Base-by-base conservation (phyloP, 495 filamentous ascomycete genomes). In the Xylaria bambusicola region DNA sequence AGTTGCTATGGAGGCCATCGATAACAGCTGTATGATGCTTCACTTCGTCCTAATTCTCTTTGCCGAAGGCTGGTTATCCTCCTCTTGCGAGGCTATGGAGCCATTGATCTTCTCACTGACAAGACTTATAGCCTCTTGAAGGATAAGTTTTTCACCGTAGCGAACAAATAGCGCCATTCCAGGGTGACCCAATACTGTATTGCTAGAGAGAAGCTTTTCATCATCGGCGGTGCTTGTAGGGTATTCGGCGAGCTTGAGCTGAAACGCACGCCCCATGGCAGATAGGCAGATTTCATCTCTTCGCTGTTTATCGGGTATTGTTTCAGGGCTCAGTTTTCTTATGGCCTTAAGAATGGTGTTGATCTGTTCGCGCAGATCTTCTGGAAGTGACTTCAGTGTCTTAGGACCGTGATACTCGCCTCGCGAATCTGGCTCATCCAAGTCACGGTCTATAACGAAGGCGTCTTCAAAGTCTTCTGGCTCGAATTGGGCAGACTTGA, bases 121-220 rank as follows among this genome's bases (percentile, higher is more conserved):
- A 20, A 84, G 69, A 62, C 74, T 68, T 35, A 71, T 69, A 26
- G 76, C 80, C 66, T 75, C 75, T 75, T 78, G 69, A 69, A 85
- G 58, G n/a, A 96, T 76, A 54, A 81, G 75, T 67, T 95, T 96
- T 73, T 97, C 93, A 8, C 92, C 93, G 35, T 86, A 72, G 46
- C 92, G 83, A 35, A 96, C 89, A 60, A 88, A 76, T 3, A 91
- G 64, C 0, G 92, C 92, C 86, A 91, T 92, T 42, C 70, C 79
- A 38, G 63, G 74, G 49, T 88, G 75, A 23, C 67, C 63, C 29
- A 59, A 61, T 40, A 78, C 31, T n/a, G 60, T 67, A 26, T 60
- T 55, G 4, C 61, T 60, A 35, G 35, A 46, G 26, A 93, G 64
- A 2, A 90, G 50, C 38, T 73, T 64, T 26, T 79, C 67, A 60